A percentile compares a stretch with the other conserved stretches of the same genome.
Evolutionary conservation across 2,329 filamentous ascomycete genomes (phyloP).

Genomic region (Fusarium sarcochroum): DNA sequence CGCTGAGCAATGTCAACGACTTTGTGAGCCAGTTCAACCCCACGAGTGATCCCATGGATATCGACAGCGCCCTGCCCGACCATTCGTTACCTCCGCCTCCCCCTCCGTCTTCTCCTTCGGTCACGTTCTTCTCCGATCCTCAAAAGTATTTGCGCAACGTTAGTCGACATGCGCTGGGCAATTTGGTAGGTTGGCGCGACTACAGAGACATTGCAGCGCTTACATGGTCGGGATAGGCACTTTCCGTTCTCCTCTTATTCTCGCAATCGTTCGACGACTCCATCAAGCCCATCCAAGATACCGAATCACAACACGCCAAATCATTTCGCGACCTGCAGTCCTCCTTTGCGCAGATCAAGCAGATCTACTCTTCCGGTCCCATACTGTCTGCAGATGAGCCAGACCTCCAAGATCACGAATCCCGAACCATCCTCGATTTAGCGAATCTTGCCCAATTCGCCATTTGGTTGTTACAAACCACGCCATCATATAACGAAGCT

Average conservation of each 20-base stretch:
- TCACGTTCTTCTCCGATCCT: slow-evolving; percentile 55
- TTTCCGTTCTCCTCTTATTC: slow-evolving; percentile 57
- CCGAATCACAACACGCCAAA: slow-evolving; percentile 52
- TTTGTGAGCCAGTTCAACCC: slow-evolving; percentile 54
- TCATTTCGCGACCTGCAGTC: slow-evolving; percentile 52
- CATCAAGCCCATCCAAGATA: slow-evolving; percentile 52
- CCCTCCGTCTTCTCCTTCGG: slow-evolving; percentile 45
- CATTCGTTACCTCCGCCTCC: slow-evolving; percentile 43
- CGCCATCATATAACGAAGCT: slow-evolving; percentile 58
- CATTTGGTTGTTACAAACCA: slow-evolving; percentile 56
- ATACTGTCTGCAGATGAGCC: slow-evolving; percentile 55
- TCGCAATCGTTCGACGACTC: slow-evolving; percentile 57
- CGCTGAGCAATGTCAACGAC: slow-evolving; percentile 57
- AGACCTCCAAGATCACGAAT: slow-evolving; percentile 52
- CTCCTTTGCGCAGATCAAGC: slow-evolving; percentile 53
- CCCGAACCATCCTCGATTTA: slow-evolving; percentile 58
- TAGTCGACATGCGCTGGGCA: slow-evolving; percentile 58
- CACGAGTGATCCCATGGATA: slow-evolving; percentile 53
- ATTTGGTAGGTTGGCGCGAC: slow-evolving; percentile 54
- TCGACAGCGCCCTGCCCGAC: slow-evolving; percentile 52
- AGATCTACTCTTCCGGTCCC: slow-evolving; percentile 53
- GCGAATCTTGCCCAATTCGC: slow-evolving; percentile 65
- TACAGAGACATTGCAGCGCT: slow-evolving; percentile 23
- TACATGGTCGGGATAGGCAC: slow-evolving; percentile 50
- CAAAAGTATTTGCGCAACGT: slow-evolving; percentile 56